phyloP scores from a whole-genome alignment of 2,329 filamentous ascomycete genomes.

The Fusarium piperis region DNA sequence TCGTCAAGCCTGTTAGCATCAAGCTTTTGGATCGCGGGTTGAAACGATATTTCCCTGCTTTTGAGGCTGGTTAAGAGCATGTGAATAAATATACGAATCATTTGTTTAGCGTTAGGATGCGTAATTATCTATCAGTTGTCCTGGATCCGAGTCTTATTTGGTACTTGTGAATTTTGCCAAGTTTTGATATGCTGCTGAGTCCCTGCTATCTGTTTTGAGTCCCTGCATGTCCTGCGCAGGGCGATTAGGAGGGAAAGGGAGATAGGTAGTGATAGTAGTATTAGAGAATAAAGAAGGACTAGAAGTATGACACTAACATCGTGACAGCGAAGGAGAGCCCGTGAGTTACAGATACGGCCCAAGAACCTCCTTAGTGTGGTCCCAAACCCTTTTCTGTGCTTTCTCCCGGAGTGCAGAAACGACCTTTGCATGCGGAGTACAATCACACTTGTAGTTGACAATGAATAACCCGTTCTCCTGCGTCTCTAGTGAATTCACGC shows the following conservation, averaged over 20 bases:
- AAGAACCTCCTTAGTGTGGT: constrained; percentile 47
- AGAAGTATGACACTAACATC: not conserved
- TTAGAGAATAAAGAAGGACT: not conserved
- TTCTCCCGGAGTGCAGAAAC: constrained; percentile 43
- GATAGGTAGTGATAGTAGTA: not conserved
- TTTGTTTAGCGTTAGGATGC: not conserved
- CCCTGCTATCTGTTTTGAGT: no score
- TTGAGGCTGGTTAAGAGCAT: not conserved
- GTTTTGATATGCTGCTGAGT: not conserved
- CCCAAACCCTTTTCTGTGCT: constrained; percentile 44
- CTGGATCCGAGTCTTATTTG: no score
- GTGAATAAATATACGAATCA: not conserved
- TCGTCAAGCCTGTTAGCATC: constrained; percentile 39
- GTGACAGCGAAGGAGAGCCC: not conserved
- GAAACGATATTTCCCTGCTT: constrained; percentile 26
- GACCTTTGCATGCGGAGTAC: constrained; percentile 44
- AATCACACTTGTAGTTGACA: constrained; percentile 46
- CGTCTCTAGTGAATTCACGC: constrained; percentile 42
- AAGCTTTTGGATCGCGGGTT: constrained; percentile 28
- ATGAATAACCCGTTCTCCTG: constrained; percentile 46
- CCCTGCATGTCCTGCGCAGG: not conserved
- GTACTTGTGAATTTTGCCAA: not conserved
- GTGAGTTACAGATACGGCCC: constrained; percentile 10
- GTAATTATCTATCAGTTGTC: not conserved
- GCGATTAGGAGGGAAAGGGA: not conserved